Conservation (phyloP, 495 filamentous ascomycete species). For the Filosporella fistucella region DNA sequence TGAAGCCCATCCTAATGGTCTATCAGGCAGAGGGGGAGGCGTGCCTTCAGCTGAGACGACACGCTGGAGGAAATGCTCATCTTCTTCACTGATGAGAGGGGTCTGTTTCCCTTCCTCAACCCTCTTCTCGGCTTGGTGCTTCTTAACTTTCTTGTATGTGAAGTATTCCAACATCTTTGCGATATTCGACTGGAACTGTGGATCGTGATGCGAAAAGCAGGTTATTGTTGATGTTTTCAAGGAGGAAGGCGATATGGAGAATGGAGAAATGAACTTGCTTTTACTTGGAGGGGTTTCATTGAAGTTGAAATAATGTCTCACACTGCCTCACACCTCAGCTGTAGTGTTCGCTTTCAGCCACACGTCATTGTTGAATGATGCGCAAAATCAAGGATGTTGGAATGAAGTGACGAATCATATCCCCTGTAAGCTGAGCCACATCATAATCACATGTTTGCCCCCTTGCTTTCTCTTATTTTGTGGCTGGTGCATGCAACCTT, state of each 20-base stretch:
- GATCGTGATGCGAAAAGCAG: not conserved
- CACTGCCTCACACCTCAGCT: not conserved
- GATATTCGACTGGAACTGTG: too few species aligned
- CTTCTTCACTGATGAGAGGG: conserved; percentile 23
- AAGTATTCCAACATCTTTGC: conserved; percentile 40
- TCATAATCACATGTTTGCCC: too few species aligned
- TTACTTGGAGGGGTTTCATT: conserved; percentile 10
- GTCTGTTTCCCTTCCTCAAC: not conserved
- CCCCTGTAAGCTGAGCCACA: too few species aligned
- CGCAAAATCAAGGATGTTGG: conserved; percentile 9
- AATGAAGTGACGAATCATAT: conserved; percentile 2
- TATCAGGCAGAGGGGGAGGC: conserved; percentile 22
- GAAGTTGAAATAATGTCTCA: too few species aligned
- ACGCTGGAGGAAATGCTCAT: conserved; percentile 22
- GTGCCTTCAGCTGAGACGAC: conserved; percentile 24
- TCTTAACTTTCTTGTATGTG: conserved; percentile 44
- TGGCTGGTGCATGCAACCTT: too few species aligned
- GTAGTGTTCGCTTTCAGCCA: too few species aligned
- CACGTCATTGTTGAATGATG: conserved; percentile 14
- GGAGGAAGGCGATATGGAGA: too few species aligned
- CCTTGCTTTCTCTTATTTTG: too few species aligned
- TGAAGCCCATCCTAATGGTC: conserved; percentile 10
- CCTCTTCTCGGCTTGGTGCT: conserved; percentile 38
- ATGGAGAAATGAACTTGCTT: not conserved
- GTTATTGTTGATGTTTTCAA: too few species aligned